These are phyloP conservation scores for Avicennia marina DNA, from an alignment of 257 asterid genomes.

Conservation along the genomic window DNA sequence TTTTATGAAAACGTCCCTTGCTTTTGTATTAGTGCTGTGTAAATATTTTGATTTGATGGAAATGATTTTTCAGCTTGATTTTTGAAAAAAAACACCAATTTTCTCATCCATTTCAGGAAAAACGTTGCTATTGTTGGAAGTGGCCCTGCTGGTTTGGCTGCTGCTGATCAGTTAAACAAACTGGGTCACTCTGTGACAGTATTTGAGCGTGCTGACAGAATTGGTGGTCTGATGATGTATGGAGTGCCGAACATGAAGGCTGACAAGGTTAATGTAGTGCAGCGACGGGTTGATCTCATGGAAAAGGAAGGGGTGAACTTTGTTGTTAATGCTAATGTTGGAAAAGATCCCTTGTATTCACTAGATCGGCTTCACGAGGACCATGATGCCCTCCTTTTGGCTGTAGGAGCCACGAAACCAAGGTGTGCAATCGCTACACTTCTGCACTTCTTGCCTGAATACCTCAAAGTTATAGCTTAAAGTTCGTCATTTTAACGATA, in stretches of 20 bases:
- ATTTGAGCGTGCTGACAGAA: constrained; percentile 94
- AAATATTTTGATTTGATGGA: no score
- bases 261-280: constrained; percentile 80
- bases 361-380: constrained; percentile 67
- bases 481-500: neutral
- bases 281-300: constrained; percentile 94
- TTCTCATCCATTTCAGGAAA: constrained; percentile 45
- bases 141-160: constrained; percentile 99
- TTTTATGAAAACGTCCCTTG: no score
- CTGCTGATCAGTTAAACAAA: constrained; percentile 92
- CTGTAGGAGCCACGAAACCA: constrained; percentile 94
- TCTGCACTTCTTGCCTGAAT: neutral
- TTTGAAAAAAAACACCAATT: neutral
- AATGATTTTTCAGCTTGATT: neutral
- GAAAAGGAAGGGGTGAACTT: constrained; percentile 86
- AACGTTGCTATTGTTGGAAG: constrained; percentile 88
- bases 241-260: constrained; percentile 99
- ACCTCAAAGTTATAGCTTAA: no score
- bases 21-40: neutral
- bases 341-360: constrained; percentile 68
- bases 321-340: constrained; percentile 81
- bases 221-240: constrained; percentile 99
- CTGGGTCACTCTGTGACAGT: constrained; percentile 90
- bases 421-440: constrained; percentile 36
- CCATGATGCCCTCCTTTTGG: constrained; percentile 83